A percentile compares a stretch with the other conserved stretches of the same genome.
Conservation (phyloP, 192 early-diverging fungal species). For the Rhizophagus sp. region DNA sequence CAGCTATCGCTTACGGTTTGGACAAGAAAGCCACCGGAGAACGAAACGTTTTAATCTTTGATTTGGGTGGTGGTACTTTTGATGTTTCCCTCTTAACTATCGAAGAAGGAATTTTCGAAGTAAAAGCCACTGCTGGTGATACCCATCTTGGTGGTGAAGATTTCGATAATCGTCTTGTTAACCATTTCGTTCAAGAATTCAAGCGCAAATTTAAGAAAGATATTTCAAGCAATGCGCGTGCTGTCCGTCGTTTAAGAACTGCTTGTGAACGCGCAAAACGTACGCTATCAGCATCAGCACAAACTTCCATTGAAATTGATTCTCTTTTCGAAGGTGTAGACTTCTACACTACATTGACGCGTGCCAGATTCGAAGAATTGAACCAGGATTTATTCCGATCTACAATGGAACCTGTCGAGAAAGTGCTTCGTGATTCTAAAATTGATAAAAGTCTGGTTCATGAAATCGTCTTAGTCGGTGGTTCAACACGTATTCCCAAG, state of each 20-base stretch:
- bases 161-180: neutral
- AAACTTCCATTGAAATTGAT: conserved; percentile 94
- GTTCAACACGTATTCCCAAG: neutral
- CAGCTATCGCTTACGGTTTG: conserved; percentile 95
- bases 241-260: conserved; percentile 94
- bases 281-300: conserved; percentile 89
- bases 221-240: conserved; percentile 83
- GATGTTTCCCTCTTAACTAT: conserved; percentile 95
- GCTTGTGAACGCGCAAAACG: conserved; percentile 98
- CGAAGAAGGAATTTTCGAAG: conserved; percentile 50
- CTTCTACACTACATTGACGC: conserved; percentile 93
- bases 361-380: neutral
- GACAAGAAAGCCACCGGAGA: conserved; percentile 69
- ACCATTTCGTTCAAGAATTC: conserved; percentile 91
- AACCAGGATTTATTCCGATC: neutral
- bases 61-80: conserved; percentile 76
- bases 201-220: conserved; percentile 99
- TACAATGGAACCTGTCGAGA: conserved; percentile 89
- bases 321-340: conserved; percentile 95
- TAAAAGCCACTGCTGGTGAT: conserved; percentile 97
- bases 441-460: conserved; percentile 66
- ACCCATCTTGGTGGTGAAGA: conserved; percentile 70
- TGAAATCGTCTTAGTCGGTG: neutral
- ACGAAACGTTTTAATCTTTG: conserved; percentile 74
- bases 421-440: conserved; percentile 99